Base-by-base conservation (phyloP, 192 early-diverging fungal genomes). In the Phycomyces nitens region DNA sequence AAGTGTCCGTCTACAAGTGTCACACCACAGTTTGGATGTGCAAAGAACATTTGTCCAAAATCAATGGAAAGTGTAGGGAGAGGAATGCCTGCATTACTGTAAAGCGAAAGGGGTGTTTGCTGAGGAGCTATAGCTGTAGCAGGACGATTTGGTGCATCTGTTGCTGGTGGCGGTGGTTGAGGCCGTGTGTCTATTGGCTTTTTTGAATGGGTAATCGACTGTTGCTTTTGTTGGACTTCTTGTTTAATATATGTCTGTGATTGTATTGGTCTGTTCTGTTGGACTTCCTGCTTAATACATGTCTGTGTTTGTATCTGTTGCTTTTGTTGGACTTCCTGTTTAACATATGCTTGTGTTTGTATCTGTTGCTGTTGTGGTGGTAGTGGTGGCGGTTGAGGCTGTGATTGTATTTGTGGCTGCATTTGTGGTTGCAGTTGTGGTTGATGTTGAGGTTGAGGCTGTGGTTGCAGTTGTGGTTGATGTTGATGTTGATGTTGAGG, bases 1-100 rank as follows among this genome's bases (percentile, higher is more conserved):
- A 73, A 73, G 12, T 59, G 56, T 10, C 50, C 56, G 16, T 68
- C 72, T n/a, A 73, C 16, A 18, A 73, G 39, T 4, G 72, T 62
- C 2, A 73, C 72, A 15, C 66, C 72, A 24, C 72, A 73, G 29
- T 68, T 62, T 0, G 72, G 72, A 29, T 73, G 72, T 0, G 52
- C 54, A 21, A 73, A 73, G 2, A 41, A 52, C 8, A 53, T 52
- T 15, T 23, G 24, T 5, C 61, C 56, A 55, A 73, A 73, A 15
- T 62, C 72, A 51, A 73, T 64, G 1, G 61, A 68, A 1, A 73
- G 52, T 6, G 72, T 73, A 5, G 72, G 72, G 11, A 73, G 39
- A 2, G 72, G 72, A n/a, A 73, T 73, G 1, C 65, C 72, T 38
- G 42, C 62, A 5, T 44, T 42, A 20, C 56, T 63, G 9, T 62